Conservation (phyloP, 148 eudicot species). For the Rhododendron simsii region DNA sequence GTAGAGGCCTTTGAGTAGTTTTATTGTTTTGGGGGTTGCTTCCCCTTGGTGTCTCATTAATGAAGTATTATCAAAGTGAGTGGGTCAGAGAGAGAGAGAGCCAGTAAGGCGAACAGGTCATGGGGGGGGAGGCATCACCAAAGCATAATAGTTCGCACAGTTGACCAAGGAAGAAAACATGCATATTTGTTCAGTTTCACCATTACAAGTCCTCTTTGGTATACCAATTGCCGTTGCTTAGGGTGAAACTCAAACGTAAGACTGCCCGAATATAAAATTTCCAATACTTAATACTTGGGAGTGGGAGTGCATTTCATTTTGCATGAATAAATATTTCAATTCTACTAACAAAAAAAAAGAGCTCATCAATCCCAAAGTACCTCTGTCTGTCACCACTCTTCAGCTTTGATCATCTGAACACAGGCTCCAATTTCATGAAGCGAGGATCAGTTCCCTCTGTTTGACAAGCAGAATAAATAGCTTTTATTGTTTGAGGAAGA, state of each 20-base stretch:
- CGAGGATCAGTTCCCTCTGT: slow-evolving; percentile 71
- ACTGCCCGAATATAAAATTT: neutral
- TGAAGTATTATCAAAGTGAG: neutral
- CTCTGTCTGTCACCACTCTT: slow-evolving; percentile 67
- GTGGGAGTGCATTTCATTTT: neutral
- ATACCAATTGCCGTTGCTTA: neutral
- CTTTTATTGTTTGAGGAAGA: no score
- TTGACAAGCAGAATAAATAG: slow-evolving; percentile 36
- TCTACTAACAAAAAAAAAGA: neutral
- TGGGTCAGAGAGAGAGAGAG: neutral
- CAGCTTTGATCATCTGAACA: slow-evolving; percentile 73
- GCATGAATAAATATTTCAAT: neutral
- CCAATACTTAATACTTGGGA: neutral
- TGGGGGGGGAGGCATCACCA: neutral
- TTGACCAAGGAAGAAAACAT: neutral
- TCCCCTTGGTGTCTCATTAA: no score
- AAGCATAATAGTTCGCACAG: neutral
- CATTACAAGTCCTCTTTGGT: neutral
- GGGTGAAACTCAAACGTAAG: neutral
- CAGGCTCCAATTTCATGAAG: slow-evolving; percentile 68
- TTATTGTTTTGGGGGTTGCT: no score
- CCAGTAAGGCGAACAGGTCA: neutral
- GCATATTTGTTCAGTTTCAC: neutral
- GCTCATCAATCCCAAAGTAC: slow-evolving; percentile 25
- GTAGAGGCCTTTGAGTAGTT: neutral